Percentiles rank a stretch among this genome's conserved stretches.
These are phyloP conservation scores for Pseudogymnoascus sp. DNA, from an alignment of 2,329 filamentous ascomycete species.

Conservation along the genomic window DNA sequence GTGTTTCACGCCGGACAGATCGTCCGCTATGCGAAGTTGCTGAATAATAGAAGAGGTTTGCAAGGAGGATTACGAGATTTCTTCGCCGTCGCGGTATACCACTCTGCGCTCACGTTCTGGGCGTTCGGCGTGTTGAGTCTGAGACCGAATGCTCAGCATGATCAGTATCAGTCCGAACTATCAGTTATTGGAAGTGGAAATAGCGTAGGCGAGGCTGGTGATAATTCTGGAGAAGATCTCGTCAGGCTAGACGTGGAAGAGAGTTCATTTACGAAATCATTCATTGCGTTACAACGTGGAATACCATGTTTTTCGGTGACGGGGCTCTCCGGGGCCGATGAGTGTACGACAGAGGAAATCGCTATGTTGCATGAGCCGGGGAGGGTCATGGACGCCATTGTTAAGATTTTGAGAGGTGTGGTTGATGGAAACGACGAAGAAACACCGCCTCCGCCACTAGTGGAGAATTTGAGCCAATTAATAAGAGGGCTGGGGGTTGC, in stretches of 20 bases:
- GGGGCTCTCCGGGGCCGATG: conserved; percentile 22
- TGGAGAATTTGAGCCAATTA: conserved; percentile 60
- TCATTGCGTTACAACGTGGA: conserved; percentile 47
- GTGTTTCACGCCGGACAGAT: conserved; percentile 64
- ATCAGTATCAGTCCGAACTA: conserved; percentile 15
- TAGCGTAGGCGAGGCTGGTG: conserved; percentile 11
- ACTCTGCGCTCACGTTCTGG: conserved; percentile 63
- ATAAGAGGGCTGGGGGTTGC: conserved; percentile 53
- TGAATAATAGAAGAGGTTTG: conserved; percentile 35
- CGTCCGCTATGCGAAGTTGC: conserved; percentile 49
- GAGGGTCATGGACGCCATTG: conserved; percentile 50
- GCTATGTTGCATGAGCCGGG: conserved; percentile 45
- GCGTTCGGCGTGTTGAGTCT: conserved; percentile 53
- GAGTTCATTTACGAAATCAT: conserved; percentile 46
- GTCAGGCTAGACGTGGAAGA: conserved; percentile 53
- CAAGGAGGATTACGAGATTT: conserved; percentile 51
- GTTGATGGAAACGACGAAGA: conserved; percentile 36
- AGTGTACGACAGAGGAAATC: conserved; percentile 28
- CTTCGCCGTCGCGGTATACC: conserved; percentile 61
- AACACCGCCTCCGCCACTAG: conserved; percentile 47
- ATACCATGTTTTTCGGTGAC: conserved; percentile 38
- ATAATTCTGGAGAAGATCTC: conserved; percentile 20
- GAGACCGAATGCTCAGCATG: conserved; percentile 32
- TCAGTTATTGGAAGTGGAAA: conserved; percentile 30
- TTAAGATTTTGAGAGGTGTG: conserved; percentile 49